Base-by-base conservation (phyloP, 1,139 yeast genomes). In the Hansenula lynferdii region DNA sequence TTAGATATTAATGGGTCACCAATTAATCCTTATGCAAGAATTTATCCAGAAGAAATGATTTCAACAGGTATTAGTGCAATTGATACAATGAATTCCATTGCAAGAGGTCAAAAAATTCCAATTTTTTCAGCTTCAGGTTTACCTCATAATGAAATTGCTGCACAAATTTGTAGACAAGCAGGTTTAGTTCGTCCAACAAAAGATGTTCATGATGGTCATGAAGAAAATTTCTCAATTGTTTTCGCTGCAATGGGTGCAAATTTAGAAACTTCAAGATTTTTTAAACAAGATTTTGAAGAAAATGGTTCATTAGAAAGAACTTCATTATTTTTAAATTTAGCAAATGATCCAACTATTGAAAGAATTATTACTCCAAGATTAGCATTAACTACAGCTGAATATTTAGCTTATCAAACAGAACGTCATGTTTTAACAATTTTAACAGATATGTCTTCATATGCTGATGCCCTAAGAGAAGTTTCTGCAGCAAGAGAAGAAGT, bases 401-500 rank as follows among this genome's bases (percentile, higher is more conserved):
- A 90, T 65, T 77, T 92, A 65, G 98, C 98, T 40, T 92, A 92
- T 65, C 98, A 92, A 71, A 92, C 99, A 28, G 99, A 92, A 69
- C 89, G 97, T 70, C 99, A 92, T 65, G 99, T 92, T 38, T 80
- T 92, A 69, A 94, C 97, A 42, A 92, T 92, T 59, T 77, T 92
- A 61, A 94, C 99, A 42, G 99, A 92, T 72, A 92, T 92, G 99
- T 87, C 97, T 20, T 92, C 98, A 15, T 92, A 92, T 64, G 99
- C 99, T 28, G 99, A 92, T 67, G 99, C 99, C 30, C 75, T 92
- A 62, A 90, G 99, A 80, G 99, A 92, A 72, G 98, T 92, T 39
- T 89, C 97, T 44, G 98, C 99, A 45, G 99, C 99, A 37, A 86
- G 99, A 77, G 99, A 92, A 72, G 99, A 92, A 72, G 99, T 92